A percentile compares a stretch with the other conserved stretches of the same genome.
Conservation (phyloP, 2,329 filamentous ascomycete species). For the Sclerotinia borealis region DNA sequence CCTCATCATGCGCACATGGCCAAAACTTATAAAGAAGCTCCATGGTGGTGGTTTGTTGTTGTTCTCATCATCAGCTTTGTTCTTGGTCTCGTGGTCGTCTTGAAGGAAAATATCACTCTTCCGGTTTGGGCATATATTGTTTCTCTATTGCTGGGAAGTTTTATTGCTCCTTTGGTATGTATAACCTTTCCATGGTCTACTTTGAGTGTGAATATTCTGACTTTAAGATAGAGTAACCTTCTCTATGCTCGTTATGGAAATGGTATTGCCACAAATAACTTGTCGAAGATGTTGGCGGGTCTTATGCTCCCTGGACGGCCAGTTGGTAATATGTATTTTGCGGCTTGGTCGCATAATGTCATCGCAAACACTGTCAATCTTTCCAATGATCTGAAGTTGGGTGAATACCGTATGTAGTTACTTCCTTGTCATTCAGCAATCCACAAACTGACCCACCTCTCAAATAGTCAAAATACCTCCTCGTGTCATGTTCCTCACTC, state of each 20-base stretch:
- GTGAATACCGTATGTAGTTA: constrained; percentile 45
- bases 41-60: constrained; percentile 51
- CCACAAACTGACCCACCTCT: constrained; percentile 21
- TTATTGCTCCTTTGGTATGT: constrained; percentile 46
- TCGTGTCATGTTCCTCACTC: constrained; percentile 41
- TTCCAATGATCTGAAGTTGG: constrained; percentile 50
- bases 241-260: constrained; percentile 49
- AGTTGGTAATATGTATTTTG: constrained; percentile 42
- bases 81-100: constrained; percentile 38
- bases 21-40: constrained; percentile 39
- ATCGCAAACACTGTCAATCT: constrained; percentile 46
- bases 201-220: constrained; percentile 14
- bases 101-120: constrained; percentile 34
- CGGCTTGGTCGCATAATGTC: constrained; percentile 53
- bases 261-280: constrained; percentile 52
- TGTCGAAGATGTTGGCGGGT: constrained; percentile 47
- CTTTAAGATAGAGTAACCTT: constrained; percentile 39
- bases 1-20: constrained; percentile 46
- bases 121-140: constrained; percentile 41
- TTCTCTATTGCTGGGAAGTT: constrained; percentile 32
- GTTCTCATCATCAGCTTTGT: constrained; percentile 41
- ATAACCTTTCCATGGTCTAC: neutral
- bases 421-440: neutral
- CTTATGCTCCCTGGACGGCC: constrained; percentile 39
- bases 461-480: constrained; percentile 43